Conservation (phyloP, 805 yeast species). For the Suhomyces faveliae region DNA sequence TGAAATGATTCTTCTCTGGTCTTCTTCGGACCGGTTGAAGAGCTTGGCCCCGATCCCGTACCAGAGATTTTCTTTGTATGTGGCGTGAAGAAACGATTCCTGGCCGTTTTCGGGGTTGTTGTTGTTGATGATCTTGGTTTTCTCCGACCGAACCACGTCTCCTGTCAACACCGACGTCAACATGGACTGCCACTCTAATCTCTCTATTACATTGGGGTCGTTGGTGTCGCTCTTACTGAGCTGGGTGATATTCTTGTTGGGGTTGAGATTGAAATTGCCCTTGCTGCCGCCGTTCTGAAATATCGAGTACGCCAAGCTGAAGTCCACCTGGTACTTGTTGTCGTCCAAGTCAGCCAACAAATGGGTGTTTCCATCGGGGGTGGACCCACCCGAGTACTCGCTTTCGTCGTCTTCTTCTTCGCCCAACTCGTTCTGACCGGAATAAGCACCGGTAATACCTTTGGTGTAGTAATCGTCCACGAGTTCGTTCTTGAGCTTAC, state of each 20-base stretch:
- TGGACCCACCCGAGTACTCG: conserved; percentile 32
- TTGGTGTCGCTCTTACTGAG: conserved; percentile 39
- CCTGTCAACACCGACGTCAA: conserved; percentile 87
- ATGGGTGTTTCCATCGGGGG: conserved; percentile 29
- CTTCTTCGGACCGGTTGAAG: conserved; percentile 75
- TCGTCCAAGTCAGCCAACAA: conserved; percentile 42
- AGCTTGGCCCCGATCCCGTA: conserved; percentile 80
- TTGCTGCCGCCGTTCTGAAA: conserved; percentile 24
- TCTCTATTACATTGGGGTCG: conserved; percentile 58
- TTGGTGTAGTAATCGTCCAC: conserved; percentile 73
- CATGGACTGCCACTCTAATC: conserved; percentile 97
- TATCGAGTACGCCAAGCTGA: conserved; percentile 36
- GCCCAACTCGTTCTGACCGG: conserved; percentile 24
- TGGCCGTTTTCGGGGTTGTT: conserved; percentile 34
- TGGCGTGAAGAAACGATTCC: conserved; percentile 51
- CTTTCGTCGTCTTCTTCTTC: conserved; percentile 24
- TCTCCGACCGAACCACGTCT: conserved; percentile 89
- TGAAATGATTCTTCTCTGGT: conserved; percentile 67
- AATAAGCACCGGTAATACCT: conserved; percentile 50
- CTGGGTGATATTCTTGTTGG: conserved; percentile 34
- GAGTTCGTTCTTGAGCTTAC: conserved; percentile 57
- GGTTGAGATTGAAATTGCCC: conserved; percentile 11
- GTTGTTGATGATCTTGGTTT: conserved; percentile 65
- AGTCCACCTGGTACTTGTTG: conserved; percentile 49
- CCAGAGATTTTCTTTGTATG: conserved; percentile 78